Evolutionary conservation across 108 stramenopile species (phyloP).

Genomic region (Skeletonema costatum): DNA sequence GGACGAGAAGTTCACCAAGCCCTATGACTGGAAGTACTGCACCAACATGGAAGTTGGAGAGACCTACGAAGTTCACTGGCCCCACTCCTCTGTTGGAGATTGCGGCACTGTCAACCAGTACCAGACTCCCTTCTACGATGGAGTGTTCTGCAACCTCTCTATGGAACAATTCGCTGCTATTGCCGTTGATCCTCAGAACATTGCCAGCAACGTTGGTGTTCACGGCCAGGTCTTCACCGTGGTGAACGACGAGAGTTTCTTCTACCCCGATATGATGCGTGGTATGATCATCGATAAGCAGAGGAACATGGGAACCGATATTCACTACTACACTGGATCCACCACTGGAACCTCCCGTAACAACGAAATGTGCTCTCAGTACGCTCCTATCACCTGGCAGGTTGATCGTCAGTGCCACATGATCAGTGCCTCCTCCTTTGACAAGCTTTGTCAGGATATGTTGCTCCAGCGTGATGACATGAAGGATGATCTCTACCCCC

Average conservation of each 20-base stretch:
- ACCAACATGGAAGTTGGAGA: constrained; percentile 55
- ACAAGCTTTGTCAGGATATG: constrained; percentile 75
- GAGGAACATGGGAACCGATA: constrained; percentile 53
- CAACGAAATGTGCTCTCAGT: constrained; percentile 63
- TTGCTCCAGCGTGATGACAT: constrained; percentile 65
- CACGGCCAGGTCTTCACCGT: constrained; percentile 64
- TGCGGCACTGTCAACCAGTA: constrained; percentile 54
- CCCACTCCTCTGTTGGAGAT: constrained; percentile 50
- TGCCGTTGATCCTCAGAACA: neutral
- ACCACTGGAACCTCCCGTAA: constrained; percentile 58
- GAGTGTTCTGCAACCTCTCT: constrained; percentile 49
- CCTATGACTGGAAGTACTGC: constrained; percentile 59
- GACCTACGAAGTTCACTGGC: constrained; percentile 74
- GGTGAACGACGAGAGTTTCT: constrained; percentile 57
- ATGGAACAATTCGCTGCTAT: neutral
- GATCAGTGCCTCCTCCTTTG: constrained; percentile 70
- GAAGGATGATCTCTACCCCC: constrained; percentile 64
- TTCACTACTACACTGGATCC: constrained; percentile 69
- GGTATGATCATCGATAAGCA: constrained; percentile 42
- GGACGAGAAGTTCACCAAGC: constrained; percentile 47
- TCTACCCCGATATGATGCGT: constrained; percentile 48
- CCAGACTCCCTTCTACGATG: constrained; percentile 55
- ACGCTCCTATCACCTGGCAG: constrained; percentile 76
- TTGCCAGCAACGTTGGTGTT: constrained; percentile 52
- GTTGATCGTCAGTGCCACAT: constrained; percentile 77